These are phyloP conservation scores for Boletus patriciae DNA, from an alignment of 768 basidiomycete genomes.

Conservation along the genomic window DNA sequence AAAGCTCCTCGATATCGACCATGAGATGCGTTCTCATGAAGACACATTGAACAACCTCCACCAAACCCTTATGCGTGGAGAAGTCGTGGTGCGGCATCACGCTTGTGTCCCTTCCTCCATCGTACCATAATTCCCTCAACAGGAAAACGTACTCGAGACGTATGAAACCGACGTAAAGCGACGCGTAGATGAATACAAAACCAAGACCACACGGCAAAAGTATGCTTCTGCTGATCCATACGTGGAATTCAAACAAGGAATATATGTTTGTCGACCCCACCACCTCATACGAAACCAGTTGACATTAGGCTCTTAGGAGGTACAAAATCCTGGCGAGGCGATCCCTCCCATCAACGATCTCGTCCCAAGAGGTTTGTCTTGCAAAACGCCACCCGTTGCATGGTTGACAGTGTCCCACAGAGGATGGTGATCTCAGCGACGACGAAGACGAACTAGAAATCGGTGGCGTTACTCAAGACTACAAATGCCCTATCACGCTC, in stretches of 20 bases:
- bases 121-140: background rate
- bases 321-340: conserved; percentile 57
- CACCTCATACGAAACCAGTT: conserved; percentile 3
- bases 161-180: conserved; percentile 52
- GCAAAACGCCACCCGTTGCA: too few species aligned
- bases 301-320: conserved; percentile 49
- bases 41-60: conserved; percentile 53
- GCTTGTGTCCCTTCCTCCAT: background rate
- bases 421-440: conserved; percentile 78
- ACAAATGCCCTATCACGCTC: conserved; percentile 81
- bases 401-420: conserved; percentile 37
- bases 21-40: conserved; percentile 60
- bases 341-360: conserved; percentile 80
- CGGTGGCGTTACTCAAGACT: conserved; percentile 81
- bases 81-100: conserved; percentile 53
- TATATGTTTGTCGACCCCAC: conserved; percentile 54
- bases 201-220: conserved; percentile 74
- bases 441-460: conserved; percentile 88
- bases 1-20: conserved; percentile 62
- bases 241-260: conserved; percentile 55
- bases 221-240: conserved; percentile 67
- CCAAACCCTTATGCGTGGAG: conserved; percentile 54
- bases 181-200: conserved; percentile 47
- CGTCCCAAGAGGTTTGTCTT: conserved; percentile 59
- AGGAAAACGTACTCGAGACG: conserved; percentile 52